Evolutionary conservation across 2,329 filamentous ascomycete genomes (phyloP).

Genomic region (Zymoseptoria passerinii): DNA sequence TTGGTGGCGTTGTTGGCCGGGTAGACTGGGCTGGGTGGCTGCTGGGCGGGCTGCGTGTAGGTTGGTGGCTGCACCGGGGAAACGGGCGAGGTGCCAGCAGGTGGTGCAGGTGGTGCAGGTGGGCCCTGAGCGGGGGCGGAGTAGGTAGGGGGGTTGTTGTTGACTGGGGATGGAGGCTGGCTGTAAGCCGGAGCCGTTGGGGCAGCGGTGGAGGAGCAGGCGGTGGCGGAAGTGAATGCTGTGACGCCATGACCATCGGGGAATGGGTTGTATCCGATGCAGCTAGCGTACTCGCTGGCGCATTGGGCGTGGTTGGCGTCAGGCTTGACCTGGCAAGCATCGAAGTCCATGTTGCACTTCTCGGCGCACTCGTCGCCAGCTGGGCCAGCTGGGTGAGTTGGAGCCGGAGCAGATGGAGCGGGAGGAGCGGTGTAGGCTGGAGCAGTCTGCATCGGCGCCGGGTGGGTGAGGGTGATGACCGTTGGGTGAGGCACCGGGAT

Average conservation of each 20-base stretch:
- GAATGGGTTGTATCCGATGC: conserved; percentile 12
- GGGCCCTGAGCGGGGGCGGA: too few relatives aligned
- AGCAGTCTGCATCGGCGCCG: neutral
- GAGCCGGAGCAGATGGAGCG: neutral
- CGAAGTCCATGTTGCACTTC: neutral
- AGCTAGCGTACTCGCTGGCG: conserved; percentile 8
- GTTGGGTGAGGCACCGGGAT: neutral
- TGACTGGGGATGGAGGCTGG: neutral
- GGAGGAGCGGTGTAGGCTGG: neutral
- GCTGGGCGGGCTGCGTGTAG: neutral
- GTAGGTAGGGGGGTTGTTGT: too few relatives aligned
- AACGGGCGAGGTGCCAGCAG: neutral
- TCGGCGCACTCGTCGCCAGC: neutral
- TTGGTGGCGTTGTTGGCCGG: neutral
- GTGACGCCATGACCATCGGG: neutral
- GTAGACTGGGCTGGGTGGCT: neutral
- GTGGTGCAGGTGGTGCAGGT: neutral
- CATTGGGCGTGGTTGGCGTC: conserved; percentile 9
- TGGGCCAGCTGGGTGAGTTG: neutral
- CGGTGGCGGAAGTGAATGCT: neutral
- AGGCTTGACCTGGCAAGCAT: conserved; percentile 1
- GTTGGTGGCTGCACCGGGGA: neutral
- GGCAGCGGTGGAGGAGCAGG: neutral
- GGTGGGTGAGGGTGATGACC: neutral
- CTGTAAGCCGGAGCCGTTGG: too few relatives aligned